These are phyloP conservation scores for Aspergillus floridensis DNA, from an alignment of 2,329 filamentous ascomycete genomes.

Conservation along the genomic window DNA sequence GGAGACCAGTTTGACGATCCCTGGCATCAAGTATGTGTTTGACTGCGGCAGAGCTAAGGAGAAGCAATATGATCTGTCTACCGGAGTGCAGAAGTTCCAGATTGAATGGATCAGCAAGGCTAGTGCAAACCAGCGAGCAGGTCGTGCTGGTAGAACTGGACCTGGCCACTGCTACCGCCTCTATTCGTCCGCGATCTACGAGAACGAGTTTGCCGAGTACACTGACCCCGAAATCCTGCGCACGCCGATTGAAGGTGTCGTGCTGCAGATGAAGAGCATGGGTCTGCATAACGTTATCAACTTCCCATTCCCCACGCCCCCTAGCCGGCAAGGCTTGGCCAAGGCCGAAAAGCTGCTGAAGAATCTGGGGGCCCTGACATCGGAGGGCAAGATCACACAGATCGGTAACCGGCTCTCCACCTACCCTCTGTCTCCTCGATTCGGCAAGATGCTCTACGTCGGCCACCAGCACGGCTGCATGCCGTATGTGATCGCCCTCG, in stretches of 20 bases:
- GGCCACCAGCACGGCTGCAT: constrained; percentile 80
- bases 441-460: constrained; percentile 86
- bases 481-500: constrained; percentile 81
- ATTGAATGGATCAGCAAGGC: constrained; percentile 98
- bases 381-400: constrained; percentile 71
- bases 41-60: constrained; percentile 92
- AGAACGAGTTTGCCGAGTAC: constrained; percentile 79
- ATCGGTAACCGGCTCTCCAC: constrained; percentile 78
- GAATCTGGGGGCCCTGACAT: constrained; percentile 77
- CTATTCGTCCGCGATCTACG: constrained; percentile 92
- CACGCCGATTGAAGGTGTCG: constrained; percentile 88
- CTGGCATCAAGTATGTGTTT: constrained; percentile 91
- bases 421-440: constrained; percentile 87
- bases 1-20: constrained; percentile 95
- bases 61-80: constrained; percentile 80
- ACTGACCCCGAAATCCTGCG: constrained; percentile 83
- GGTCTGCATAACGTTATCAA: constrained; percentile 84
- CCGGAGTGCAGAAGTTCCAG: constrained; percentile 92
- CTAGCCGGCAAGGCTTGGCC: constrained; percentile 69
- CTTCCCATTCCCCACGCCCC: constrained; percentile 94
- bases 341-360: constrained; percentile 83
- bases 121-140: constrained; percentile 84
- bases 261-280: constrained; percentile 93
- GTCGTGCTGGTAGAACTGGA: constrained; percentile 91
- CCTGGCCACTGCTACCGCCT: constrained; percentile 94